These are phyloP conservation scores for Solanum dulcamara DNA, from an alignment of 257 asterid genomes.

Conservation along the genomic window DNA sequence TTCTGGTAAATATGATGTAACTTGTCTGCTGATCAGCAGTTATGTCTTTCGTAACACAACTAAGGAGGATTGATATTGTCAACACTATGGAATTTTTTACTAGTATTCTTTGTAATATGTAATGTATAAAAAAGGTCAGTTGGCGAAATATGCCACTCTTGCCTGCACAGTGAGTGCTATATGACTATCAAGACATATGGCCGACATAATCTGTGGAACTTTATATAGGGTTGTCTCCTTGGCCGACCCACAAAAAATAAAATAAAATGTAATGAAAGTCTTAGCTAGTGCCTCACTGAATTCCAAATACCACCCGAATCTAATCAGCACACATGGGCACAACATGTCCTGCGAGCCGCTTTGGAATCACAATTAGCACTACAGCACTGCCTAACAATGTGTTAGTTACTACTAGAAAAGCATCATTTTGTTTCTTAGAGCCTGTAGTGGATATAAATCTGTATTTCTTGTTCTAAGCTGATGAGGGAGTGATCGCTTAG, in stretches of 20 bases:
- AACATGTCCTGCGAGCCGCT: neutral
- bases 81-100: neutral
- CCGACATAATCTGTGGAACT: conserved; percentile 55
- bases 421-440: neutral
- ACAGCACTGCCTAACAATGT: neutral
- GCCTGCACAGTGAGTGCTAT: conserved; percentile 19
- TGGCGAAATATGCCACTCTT: conserved; percentile 47
- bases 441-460: neutral
- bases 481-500: neutral
- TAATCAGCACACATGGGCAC: neutral
- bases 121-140: conserved; percentile 62
- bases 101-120: neutral
- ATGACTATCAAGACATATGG: conserved; percentile 93
- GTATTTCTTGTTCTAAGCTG: neutral
- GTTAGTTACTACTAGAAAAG: neutral
- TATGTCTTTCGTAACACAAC: neutral
- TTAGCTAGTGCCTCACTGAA: neutral
- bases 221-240: conserved; percentile 43
- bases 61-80: neutral
- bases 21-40: neutral
- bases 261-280: neutral
- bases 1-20: conserved; percentile 50
- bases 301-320: neutral
- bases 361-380: neutral
- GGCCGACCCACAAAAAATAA: conserved; percentile 48